Base-by-base conservation (phyloP, 495 filamentous ascomycete genomes). In the Aspergillus campestris region DNA sequence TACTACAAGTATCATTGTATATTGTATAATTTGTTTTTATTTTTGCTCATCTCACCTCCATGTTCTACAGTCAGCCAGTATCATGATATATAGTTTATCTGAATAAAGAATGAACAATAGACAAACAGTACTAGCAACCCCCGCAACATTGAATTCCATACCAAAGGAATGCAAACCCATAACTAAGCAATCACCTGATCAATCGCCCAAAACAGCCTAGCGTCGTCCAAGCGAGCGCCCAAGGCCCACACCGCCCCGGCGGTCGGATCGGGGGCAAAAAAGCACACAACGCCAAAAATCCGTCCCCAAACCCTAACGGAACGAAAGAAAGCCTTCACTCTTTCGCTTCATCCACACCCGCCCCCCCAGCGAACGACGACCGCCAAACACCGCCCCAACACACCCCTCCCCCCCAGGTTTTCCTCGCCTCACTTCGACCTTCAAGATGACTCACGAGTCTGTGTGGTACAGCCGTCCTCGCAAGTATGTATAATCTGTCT, bases 381-480 rank as follows among this genome's bases (percentile, higher is more conserved):
- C 55, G 51, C 55, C 61, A 58, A 58, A 60, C 58, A 63, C 64
- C 63, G 60, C 64, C 58, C 18, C 18, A 24, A 24, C 18, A 24
- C 61, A 63, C 57, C 41, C 34, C 44, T 39, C 30, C 43, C 52
- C 53, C 57, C 55, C 57, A 55, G 54, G 56, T 60, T 61, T 55
- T 50, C 52, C 60, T 62, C 56, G 47, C 57, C 48, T 48, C 46
- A 51, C 60, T 58, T 60, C 56, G 49, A 58, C 18, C 18, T 57
- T 63, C 68, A 79, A 87, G 62, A 95, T 95, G 90, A 90, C 90
- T 81, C 89, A 98, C 89, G 92, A 96, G 78, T 87, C 84, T 57
- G 89, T 98, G 74, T 98, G 92, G 92, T 94, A 91, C 84, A 94
- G 88, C 67, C 89, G 92, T 67, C 92, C 92, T 56, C 86, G 91